Percentiles rank a stretch among this genome's conserved stretches.
phyloP scores from a whole-genome alignment of 2,329 filamentous ascomycete species.

The Zasmidium cellare region DNA sequence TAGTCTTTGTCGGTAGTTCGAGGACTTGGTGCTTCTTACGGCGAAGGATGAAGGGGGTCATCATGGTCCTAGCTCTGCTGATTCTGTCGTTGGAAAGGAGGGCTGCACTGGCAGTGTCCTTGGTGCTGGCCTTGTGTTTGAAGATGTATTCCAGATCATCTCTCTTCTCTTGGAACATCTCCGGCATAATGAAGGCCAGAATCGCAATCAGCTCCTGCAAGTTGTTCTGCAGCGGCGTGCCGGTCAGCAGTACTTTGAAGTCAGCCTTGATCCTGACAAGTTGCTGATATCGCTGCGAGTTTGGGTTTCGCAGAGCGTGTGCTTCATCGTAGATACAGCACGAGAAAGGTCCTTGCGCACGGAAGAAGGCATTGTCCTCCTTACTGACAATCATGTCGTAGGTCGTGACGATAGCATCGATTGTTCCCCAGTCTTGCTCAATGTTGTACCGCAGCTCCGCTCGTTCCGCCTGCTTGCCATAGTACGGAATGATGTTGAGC shows the following conservation, averaged over 20 bases:
- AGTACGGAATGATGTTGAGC: constrained; percentile 71
- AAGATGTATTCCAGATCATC: constrained; percentile 85
- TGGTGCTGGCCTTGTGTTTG: constrained; percentile 84
- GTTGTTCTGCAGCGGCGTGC: constrained; percentile 93
- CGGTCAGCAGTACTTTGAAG: constrained; percentile 86
- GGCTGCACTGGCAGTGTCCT: constrained; percentile 73
- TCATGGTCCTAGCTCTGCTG: constrained; percentile 80
- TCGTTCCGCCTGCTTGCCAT: constrained; percentile 68
- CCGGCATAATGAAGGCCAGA: constrained; percentile 89
- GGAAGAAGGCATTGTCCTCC: constrained; percentile 64
- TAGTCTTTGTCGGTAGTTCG: constrained; percentile 78
- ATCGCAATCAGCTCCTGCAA: constrained; percentile 87
- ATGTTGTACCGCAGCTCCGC: constrained; percentile 67
- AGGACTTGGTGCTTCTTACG: constrained; percentile 86
- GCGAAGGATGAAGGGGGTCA: constrained; percentile 92
- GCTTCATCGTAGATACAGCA: constrained; percentile 88
- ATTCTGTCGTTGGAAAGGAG: constrained; percentile 87
- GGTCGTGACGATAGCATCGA: constrained; percentile 72
- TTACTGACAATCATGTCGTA: constrained; percentile 64
- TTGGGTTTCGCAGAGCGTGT: constrained; percentile 86
- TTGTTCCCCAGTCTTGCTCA: constrained; percentile 61
- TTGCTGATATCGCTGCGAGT: constrained; percentile 77
- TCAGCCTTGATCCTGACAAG: constrained; percentile 73
- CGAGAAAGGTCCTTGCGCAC: constrained; percentile 52
- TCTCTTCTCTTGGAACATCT: constrained; percentile 73